A percentile compares a stretch with the other conserved stretches of the same genome.
phyloP scores from a whole-genome alignment of 2,329 filamentous ascomycete species.

The Ophiostoma angusticollis region DNA sequence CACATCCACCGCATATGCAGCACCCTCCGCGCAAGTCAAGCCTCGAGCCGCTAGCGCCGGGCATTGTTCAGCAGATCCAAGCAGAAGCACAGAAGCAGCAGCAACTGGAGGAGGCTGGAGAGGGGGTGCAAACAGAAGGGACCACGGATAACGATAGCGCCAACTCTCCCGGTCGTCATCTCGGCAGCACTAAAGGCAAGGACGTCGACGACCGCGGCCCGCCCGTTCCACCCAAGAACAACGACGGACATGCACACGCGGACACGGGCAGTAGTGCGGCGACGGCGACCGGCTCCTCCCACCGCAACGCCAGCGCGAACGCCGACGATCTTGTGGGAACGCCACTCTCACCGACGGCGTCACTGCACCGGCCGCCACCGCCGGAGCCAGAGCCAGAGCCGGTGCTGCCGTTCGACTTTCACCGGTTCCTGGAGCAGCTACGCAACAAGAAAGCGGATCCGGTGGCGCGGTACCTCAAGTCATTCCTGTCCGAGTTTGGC shows the following conservation, averaged over 20 bases:
- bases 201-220: slow-evolving; percentile 35
- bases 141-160: not conserved
- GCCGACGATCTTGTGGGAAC: slow-evolving; percentile 40
- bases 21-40: slow-evolving; percentile 81
- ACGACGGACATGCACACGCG: too few relatives aligned
- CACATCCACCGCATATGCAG: slow-evolving; percentile 21
- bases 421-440: slow-evolving; percentile 89
- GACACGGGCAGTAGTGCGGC: too few relatives aligned
- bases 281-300: slow-evolving; percentile 28
- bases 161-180: too few relatives aligned
- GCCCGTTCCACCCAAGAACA: slow-evolving; percentile 48
- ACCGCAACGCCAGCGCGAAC: slow-evolving; percentile 41
- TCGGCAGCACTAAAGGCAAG: slow-evolving; percentile 25
- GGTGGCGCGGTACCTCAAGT: slow-evolving; percentile 88
- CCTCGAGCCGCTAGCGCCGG: slow-evolving; percentile 55
- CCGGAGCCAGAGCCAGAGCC: slow-evolving; percentile 70
- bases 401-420: slow-evolving; percentile 86
- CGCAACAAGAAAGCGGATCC: slow-evolving; percentile 96
- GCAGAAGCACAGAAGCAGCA: not conserved
- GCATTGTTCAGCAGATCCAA: slow-evolving; percentile 34
- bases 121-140: not conserved
- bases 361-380: slow-evolving; percentile 51
- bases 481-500: slow-evolving; percentile 85
- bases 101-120: not conserved
- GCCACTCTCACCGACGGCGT: slow-evolving; percentile 34